phyloP scores from a whole-genome alignment of 495 filamentous ascomycete genomes.

The Aspergillus hancockii region DNA sequence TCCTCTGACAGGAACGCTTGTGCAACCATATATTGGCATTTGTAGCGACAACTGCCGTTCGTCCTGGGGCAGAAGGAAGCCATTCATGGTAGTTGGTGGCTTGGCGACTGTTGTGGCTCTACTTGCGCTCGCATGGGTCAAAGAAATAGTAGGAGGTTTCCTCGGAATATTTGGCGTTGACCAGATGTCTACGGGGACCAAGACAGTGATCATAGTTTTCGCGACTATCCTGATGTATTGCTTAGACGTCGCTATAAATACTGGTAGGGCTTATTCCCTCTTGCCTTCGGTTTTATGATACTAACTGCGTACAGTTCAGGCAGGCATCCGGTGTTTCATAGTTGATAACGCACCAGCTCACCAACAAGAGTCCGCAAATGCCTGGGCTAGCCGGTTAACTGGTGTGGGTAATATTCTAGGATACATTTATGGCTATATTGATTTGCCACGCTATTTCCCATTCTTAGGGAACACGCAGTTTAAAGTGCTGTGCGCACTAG shows the following conservation, averaged over 20 bases:
- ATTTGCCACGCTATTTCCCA: constrained; percentile 68
- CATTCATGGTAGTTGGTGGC: constrained; percentile 81
- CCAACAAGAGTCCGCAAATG: constrained; percentile 86
- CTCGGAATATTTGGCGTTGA: constrained; percentile 71
- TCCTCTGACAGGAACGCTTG: constrained; percentile 79
- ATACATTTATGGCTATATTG: constrained; percentile 77
- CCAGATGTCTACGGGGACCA: constrained; percentile 58
- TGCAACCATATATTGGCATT: constrained; percentile 94
- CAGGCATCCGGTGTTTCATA: constrained; percentile 84
- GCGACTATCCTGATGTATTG: constrained; percentile 84
- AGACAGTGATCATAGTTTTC: constrained; percentile 61
- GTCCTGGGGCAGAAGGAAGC: constrained; percentile 80
- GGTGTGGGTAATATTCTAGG: constrained; percentile 86
- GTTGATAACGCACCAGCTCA: constrained; percentile 87
- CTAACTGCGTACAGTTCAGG: constrained; percentile 63
- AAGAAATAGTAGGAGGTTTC: constrained; percentile 71
- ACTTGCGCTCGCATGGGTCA: constrained; percentile 78
- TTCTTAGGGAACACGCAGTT: constrained; percentile 85
- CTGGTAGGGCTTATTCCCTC: constrained; percentile 53
- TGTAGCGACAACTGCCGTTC: constrained; percentile 83
- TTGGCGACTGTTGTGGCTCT: constrained; percentile 71
- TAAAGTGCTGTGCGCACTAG: constrained; percentile 82
- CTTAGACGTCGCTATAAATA: constrained; percentile 89
- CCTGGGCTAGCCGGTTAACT: constrained; percentile 78
- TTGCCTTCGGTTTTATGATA: neutral